Percentiles rank a stretch among this genome's conserved stretches.
Evolutionary conservation across 305 asterid species (phyloP).

Genomic region (Andrographis paniculata): DNA sequence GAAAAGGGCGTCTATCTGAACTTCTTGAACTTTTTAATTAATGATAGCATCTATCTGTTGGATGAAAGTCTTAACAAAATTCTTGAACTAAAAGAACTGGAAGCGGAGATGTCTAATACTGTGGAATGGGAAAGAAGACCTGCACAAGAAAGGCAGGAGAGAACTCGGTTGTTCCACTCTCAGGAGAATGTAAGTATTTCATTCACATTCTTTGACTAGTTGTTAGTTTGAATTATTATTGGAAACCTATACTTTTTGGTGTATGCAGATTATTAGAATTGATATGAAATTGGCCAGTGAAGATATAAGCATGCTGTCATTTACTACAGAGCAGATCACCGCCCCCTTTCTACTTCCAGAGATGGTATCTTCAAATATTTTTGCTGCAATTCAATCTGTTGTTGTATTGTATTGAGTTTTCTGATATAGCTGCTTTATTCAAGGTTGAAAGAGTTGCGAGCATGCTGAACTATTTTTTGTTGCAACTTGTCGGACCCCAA

Average conservation of each 20-base stretch:
- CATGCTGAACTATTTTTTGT: conserved; percentile 89
- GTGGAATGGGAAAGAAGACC: conserved; percentile 92
- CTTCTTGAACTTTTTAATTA: conserved; percentile 82
- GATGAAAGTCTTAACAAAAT: conserved; percentile 98
- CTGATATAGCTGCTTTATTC: conserved; percentile 14
- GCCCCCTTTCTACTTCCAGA: conserved; percentile 87
- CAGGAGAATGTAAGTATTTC: conserved; percentile 85
- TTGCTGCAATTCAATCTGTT: conserved; percentile 15
- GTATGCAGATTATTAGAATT: conserved; percentile 72
- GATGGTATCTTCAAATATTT: conserved; percentile 51
- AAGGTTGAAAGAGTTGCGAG: conserved; percentile 99
- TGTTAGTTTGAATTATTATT: conserved; percentile 16
- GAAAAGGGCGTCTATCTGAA: conserved; percentile 95
- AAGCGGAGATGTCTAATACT: conserved; percentile 94
- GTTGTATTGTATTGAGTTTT: conserved; percentile 12
- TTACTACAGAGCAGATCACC: conserved; percentile 90
- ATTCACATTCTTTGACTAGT: conserved; percentile 10
- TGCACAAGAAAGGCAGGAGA: conserved; percentile 95
- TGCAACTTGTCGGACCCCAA: conserved; percentile 97
- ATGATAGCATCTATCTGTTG: conserved; percentile 89
- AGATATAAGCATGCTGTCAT: conserved; percentile 88
- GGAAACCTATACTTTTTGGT: conserved; percentile 18
- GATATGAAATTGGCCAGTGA: conserved; percentile 97
- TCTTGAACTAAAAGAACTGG: conserved; percentile 90
- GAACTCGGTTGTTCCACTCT: conserved; percentile 90